Evolutionary conservation across 257 asterid genomes (phyloP).

Genomic region (Primulina tabacum): DNA sequence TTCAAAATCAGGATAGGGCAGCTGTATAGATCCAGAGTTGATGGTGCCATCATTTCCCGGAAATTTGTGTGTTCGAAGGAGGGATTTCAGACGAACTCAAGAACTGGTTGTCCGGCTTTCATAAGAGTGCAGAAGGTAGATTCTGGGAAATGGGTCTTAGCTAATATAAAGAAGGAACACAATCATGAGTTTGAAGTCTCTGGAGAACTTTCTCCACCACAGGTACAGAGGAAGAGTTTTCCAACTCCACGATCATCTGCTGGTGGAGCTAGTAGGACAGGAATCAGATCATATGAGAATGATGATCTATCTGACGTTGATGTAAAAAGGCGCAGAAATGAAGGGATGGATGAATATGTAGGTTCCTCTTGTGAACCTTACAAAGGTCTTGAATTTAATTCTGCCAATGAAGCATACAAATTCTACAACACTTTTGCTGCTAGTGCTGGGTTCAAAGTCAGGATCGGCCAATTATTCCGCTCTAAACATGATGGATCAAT

Average conservation of each 20-base stretch:
- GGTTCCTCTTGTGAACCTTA: slow-evolving; percentile 63
- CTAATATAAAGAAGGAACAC: slow-evolving; percentile 77
- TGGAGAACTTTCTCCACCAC: slow-evolving; percentile 62
- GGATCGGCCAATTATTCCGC: slow-evolving; percentile 93
- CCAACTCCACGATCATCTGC: slow-evolving; percentile 61
- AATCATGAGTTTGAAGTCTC: slow-evolving; percentile 71
- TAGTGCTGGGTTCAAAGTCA: slow-evolving; percentile 62
- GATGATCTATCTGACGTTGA: slow-evolving; percentile 59
- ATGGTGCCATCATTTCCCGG: slow-evolving; percentile 84
- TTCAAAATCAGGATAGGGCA: slow-evolving; percentile 91
- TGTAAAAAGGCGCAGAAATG: slow-evolving; percentile 67
- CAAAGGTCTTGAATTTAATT: slow-evolving; percentile 72
- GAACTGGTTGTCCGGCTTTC: slow-evolving; percentile 95
- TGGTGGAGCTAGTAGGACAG: slow-evolving; percentile 79
- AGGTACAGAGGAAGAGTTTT: slow-evolving; percentile 53
- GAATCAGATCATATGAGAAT: slow-evolving; percentile 79
- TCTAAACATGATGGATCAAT: slow-evolving; percentile 90
- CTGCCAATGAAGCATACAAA: slow-evolving; percentile 81
- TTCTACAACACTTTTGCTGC: slow-evolving; percentile 72
- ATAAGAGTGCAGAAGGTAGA: slow-evolving; percentile 79
- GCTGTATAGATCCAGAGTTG: slow-evolving; percentile 81
- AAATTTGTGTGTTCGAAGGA: slow-evolving; percentile 90
- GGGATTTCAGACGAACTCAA: slow-evolving; percentile 84
- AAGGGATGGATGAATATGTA: slow-evolving; percentile 42
- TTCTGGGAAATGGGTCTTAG: slow-evolving; percentile 87